Evolutionary conservation across 23 red algal genomes (phyloP), one percentile per base, ranked within the genome.

Genomic region (Agarophyton chilense): DNA sequence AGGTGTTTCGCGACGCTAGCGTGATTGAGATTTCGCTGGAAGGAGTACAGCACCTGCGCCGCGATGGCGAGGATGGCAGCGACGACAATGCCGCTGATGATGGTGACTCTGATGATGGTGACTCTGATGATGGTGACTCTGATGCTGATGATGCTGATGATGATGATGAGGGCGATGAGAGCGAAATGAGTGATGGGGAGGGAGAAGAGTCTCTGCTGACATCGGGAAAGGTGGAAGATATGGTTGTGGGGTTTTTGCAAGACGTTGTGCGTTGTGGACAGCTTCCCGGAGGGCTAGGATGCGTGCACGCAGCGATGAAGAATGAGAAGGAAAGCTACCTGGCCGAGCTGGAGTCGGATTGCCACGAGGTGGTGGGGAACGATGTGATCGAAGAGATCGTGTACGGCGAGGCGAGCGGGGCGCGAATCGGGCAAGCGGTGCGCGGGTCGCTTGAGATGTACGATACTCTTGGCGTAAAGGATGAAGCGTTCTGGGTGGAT

Each of bases 401-500:
- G 5, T 81, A 86, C 56, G 84, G 88, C 0, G 40, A 42, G 24
- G n/a, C 72, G 7, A 56, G 32, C 1, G 25, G 13, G 4, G 35
- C 72, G 10, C 24, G n/a, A 21, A 78, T 78, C 66, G 84, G 82
- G 2, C 43, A 82, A n/a, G 56, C 62, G 24, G 41, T 68, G 22
- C 83, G 84, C 13, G 86, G 81, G 60, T 56, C 44, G 9, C 49
- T 96, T 11, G 82, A 57, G 0, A 45, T 68, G 62, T 80, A 82
- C 28, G 50, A 72, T 18, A 34, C 33, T 12, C 74, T 96, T n/a
- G 38, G 45, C 22, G 14, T 36, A 1, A 60, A 87, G 51, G 61
- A 42, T n/a, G 94, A 89, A 39, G 51, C 49, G 26, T 92, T 73
- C 72, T 96, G 94, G 94, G 11, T 88, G 19, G 64, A 65, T 19